These are phyloP conservation scores for Fusarium illudens DNA, from an alignment of 2,329 filamentous ascomycete genomes.

Conservation along the genomic window DNA sequence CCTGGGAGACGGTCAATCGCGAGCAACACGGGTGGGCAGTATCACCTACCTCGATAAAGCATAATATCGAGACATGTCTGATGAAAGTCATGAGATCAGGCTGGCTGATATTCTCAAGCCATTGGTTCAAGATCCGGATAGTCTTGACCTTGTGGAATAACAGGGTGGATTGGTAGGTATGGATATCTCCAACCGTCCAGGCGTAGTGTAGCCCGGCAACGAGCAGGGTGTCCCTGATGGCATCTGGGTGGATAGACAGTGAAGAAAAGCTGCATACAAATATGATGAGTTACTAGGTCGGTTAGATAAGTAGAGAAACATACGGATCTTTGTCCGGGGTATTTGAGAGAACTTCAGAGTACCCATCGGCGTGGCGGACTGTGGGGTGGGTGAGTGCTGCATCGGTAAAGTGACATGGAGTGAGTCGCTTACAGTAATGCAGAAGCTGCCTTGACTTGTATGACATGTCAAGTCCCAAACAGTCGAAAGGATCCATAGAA, in stretches of 20 bases:
- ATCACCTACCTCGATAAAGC: slow-evolving; percentile 24
- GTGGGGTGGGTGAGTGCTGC: background rate
- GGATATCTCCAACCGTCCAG: slow-evolving; percentile 30
- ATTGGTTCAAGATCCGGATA: slow-evolving; percentile 25
- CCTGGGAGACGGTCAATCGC: background rate
- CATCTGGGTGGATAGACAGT: slow-evolving; percentile 29
- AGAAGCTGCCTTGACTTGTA: slow-evolving; percentile 36
- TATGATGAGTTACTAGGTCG: background rate
- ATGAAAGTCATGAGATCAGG: slow-evolving; percentile 28
- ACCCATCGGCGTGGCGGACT: slow-evolving; percentile 31
- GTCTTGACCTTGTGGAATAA: slow-evolving; percentile 35
- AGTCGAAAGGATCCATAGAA: slow-evolving; percentile 32
- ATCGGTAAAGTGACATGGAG: too few relatives aligned
- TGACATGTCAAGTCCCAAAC: slow-evolving; percentile 34
- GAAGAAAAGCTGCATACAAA: slow-evolving; percentile 1
- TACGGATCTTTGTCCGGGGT: slow-evolving; percentile 15
- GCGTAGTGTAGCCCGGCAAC: slow-evolving; percentile 35
- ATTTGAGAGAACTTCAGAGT: slow-evolving; percentile 1
- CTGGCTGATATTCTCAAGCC: slow-evolving; percentile 16
- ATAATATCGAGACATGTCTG: slow-evolving; percentile 30
- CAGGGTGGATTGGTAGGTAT: slow-evolving; percentile 31
- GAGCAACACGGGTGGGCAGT: too few relatives aligned
- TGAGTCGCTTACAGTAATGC: slow-evolving; percentile 34
- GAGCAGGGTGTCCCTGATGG: slow-evolving; percentile 32
- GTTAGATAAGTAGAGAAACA: background rate